phyloP scores from a whole-genome alignment of 495 filamentous ascomycete genomes.

The Tuber microsphaerosporum region DNA sequence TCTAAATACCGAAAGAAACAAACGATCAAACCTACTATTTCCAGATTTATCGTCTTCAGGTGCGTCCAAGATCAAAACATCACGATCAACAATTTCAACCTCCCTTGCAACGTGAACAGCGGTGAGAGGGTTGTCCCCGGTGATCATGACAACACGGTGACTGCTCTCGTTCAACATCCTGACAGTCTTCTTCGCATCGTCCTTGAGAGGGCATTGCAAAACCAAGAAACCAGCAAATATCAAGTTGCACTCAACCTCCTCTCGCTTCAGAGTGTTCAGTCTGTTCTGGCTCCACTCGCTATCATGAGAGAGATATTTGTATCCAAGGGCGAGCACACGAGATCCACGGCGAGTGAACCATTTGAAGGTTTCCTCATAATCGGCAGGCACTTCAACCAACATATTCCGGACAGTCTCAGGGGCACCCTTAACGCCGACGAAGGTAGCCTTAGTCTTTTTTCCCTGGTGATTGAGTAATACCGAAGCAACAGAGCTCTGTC shows the following conservation, averaged over 20 bases:
- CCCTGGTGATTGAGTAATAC: conserved; percentile 63
- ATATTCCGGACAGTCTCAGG: conserved; percentile 93
- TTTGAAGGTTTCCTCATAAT: conserved; percentile 98
- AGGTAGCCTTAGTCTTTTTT: conserved; percentile 69
- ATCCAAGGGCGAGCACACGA: conserved; percentile 85
- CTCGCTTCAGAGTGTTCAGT: conserved; percentile 87
- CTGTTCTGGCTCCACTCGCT: conserved; percentile 69
- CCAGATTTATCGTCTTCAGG: conserved; percentile 83
- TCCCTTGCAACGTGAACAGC: conserved; percentile 91
- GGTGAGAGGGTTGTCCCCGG: conserved; percentile 94
- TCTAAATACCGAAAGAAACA: not conserved
- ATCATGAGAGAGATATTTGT: conserved; percentile 78
- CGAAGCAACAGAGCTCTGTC: conserved; percentile 87
- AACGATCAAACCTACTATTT: conserved; percentile 42
- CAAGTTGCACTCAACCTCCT: conserved; percentile 79
- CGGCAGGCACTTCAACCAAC: conserved; percentile 69
- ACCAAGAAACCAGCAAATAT: conserved; percentile 93
- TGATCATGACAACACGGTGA: conserved; percentile 98
- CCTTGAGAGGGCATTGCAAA: conserved; percentile 90
- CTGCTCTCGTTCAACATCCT: conserved; percentile 98
- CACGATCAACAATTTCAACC: conserved; percentile 95
- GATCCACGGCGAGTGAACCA: conserved; percentile 93
- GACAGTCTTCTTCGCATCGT: conserved; percentile 86
- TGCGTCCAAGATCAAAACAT: conserved; percentile 88
- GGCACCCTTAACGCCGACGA: conserved; percentile 92